Percentiles rank a stretch among this genome's conserved stretches.
phyloP scores from a whole-genome alignment of 345 rosid genomes.

The Syzygium oleosum region DNA sequence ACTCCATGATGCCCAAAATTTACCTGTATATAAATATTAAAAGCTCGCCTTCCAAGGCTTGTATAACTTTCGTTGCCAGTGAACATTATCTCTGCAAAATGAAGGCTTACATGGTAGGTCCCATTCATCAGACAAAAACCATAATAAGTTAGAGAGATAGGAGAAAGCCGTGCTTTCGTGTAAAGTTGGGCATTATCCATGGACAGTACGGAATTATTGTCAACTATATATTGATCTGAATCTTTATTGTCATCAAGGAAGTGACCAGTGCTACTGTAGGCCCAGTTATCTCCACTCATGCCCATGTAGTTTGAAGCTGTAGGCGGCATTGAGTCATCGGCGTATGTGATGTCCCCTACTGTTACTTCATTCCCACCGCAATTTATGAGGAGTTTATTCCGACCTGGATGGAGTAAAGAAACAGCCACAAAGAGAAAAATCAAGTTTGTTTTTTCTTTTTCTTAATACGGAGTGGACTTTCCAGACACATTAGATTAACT shows the following conservation, averaged over 20 bases:
- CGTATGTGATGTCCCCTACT: slow-evolving; percentile 5
- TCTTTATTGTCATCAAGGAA: slow-evolving; percentile 16
- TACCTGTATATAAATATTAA: slow-evolving; percentile 70
- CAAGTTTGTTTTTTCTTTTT: neutral
- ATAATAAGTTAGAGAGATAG: slow-evolving; percentile 43
- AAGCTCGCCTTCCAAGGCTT: slow-evolving; percentile 53
- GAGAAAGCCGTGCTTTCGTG: slow-evolving; percentile 30
- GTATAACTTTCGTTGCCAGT: slow-evolving; percentile 11
- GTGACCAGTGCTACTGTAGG: slow-evolving; percentile 50
- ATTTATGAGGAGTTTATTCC: neutral
- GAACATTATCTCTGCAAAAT: slow-evolving; percentile 70
- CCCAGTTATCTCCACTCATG: slow-evolving; percentile 22
- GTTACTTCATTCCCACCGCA: neutral
- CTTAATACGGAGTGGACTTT: neutral
- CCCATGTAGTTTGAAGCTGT: slow-evolving; percentile 7
- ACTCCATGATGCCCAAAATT: neutral
- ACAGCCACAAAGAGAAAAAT: neutral
- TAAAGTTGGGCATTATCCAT: slow-evolving; percentile 18
- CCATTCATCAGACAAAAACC: slow-evolving; percentile 38
- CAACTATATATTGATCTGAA: slow-evolving; percentile 4
- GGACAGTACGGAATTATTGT: slow-evolving; percentile 9
- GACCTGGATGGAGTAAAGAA: neutral
- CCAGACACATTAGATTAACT: neutral
- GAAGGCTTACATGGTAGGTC: slow-evolving; percentile 50
- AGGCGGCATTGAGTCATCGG: slow-evolving; percentile 11